Conservation (phyloP, 1,284 basidiomycete species). For the Neotropicomus parvogracilis region DNA sequence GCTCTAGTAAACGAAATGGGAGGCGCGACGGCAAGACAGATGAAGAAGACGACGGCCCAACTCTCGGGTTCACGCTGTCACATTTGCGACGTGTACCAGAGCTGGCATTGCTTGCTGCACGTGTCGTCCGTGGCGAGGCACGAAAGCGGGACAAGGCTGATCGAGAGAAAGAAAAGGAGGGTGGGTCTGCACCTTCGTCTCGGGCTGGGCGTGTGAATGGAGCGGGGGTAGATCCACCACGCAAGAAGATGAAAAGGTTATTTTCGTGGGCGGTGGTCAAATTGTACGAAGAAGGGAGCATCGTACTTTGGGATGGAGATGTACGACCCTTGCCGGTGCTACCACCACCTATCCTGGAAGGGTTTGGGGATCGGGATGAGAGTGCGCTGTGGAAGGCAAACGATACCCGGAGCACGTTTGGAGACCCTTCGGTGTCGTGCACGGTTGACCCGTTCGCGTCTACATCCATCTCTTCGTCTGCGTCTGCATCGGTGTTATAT, state of each 20-base stretch:
- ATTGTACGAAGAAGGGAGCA: slow-evolving; percentile 61
- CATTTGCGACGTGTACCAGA: slow-evolving; percentile 72
- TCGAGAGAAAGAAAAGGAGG: slow-evolving; percentile 24
- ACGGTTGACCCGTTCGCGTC: not conserved
- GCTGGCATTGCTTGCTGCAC: slow-evolving; percentile 54
- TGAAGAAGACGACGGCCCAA: slow-evolving; percentile 13
- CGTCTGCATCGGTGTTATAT: slow-evolving; percentile 13
- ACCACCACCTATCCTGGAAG: not conserved
- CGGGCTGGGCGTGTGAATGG: too few species aligned
- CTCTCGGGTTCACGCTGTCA: slow-evolving; percentile 61
- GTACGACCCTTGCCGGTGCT: slow-evolving; percentile 27
- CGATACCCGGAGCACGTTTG: slow-evolving; percentile 19
- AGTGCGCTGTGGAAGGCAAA: slow-evolving; percentile 43
- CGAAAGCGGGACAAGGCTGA: slow-evolving; percentile 48
- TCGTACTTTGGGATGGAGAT: slow-evolving; percentile 64
- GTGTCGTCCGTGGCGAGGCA: slow-evolving; percentile 57
- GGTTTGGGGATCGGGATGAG: not conserved
- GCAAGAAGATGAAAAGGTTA: slow-evolving; percentile 55
- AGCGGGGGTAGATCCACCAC: slow-evolving; percentile 12
- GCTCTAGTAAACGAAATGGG: not conserved
- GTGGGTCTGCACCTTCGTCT: too few species aligned
- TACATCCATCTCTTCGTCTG: not conserved
- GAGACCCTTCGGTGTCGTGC: not conserved
- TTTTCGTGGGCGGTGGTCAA: slow-evolving; percentile 61
- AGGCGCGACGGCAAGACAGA: not conserved